Evolutionary conservation across 2,329 filamentous ascomycete species (phyloP), one percentile per base, ranked within the genome.

Genomic region (Diaporthe eres): DNA sequence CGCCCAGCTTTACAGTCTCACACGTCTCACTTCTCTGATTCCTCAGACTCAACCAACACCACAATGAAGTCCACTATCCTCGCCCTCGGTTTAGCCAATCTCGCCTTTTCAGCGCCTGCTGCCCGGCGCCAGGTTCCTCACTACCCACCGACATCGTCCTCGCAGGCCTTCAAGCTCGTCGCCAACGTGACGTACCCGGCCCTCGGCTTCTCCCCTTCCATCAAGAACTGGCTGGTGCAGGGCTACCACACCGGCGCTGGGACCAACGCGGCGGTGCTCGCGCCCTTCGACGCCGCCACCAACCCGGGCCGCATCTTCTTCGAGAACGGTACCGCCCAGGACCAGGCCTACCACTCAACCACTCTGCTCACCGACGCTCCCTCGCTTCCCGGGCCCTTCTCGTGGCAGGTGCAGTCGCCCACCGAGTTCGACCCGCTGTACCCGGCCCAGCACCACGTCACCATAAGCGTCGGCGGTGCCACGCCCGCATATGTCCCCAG

Each of bases 221-320:
- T 63, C 25, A 63, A 47, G 0, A 31, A 31, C 39, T 63, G 60
- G 60, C 39, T 63, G n/a, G 60, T 63, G 9, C 60, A 63, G 39
- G 39, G 60, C 9, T 63, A 63, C 39, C 60, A 63, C 25, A 63
- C 60, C 17, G 60, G 60, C 39, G 60, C 60, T 9, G 60, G 60
- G 6, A 63, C 60, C 39, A 63, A 63, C 39, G n/a, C 25, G 9
- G 60, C 60, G 22, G 60, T 63, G 13, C 60, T 63, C 60, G 60
- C 60, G 19, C 25, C 60, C 17, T 63, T 63, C 15, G 60, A 63
- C 17, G 39, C 60, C 9, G 9, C 60, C 25, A 63, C 60, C 60
- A 63, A 63, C 25, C 60, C 60, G 7, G 60, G 60, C 25, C 60
- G 60, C 9, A 15, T 47, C 60, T 63, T 63, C 5, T 63, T 31